A percentile compares a stretch with the other conserved stretches of the same genome.
phyloP scores from a whole-genome alignment of 2,329 filamentous ascomycete species.

The Ceratocystis huliohia region DNA sequence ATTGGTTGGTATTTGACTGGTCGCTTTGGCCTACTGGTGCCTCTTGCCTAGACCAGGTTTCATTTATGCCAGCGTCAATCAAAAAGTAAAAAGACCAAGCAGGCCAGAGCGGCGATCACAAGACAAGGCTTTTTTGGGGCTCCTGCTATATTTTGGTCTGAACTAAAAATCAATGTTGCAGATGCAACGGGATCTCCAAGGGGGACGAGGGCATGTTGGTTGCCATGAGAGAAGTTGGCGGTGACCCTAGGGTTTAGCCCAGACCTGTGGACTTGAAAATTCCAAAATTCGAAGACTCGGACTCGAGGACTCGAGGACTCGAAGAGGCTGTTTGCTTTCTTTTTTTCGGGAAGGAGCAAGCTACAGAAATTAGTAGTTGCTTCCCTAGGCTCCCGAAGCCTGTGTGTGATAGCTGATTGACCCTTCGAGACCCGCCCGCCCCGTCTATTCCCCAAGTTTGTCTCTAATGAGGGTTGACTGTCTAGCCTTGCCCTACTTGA shows the following conservation, averaged over 20 bases:
- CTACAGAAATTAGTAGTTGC: neutral
- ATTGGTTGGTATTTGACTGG: neutral
- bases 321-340: neutral
- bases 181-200: neutral
- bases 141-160: neutral
- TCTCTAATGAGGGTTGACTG: too few relatives aligned
- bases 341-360: neutral
- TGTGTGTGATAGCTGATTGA: neutral
- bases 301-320: neutral
- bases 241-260: neutral
- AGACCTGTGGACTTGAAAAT: neutral
- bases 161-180: slow-evolving; percentile 1
- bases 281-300: neutral
- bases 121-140: neutral
- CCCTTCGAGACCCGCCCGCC: neutral
- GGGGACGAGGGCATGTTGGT: too few relatives aligned
- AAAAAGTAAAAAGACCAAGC: neutral
- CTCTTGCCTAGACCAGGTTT: neutral
- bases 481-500: neutral
- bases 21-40: neutral
- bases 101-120: slow-evolving; percentile 7
- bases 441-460: too few relatives aligned
- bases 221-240: neutral
- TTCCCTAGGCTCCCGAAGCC: neutral
- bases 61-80: slow-evolving; percentile 2